Evolutionary conservation across 2,329 filamentous ascomycete genomes (phyloP).

Genomic region (Stemphylium beticola): DNA sequence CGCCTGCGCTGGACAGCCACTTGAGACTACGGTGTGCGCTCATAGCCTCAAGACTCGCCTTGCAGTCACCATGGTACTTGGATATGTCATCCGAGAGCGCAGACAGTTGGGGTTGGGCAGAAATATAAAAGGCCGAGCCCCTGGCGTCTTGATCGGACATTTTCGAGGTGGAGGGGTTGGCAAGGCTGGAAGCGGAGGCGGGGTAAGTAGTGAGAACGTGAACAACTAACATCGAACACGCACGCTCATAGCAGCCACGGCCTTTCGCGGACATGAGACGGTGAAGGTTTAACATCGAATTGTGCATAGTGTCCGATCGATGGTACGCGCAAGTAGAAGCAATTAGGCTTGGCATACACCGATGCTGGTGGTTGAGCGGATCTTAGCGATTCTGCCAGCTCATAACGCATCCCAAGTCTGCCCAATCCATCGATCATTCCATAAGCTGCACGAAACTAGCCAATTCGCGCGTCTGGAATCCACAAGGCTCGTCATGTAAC

Average conservation of each 20-base stretch:
- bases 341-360: constrained; percentile 17
- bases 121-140: not conserved
- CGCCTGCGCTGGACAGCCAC: not conserved
- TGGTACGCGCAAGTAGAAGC: constrained; percentile 3
- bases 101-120: not conserved
- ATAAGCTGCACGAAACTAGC: constrained; percentile 46
- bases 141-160: not conserved
- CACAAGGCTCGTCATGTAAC: constrained; percentile 46
- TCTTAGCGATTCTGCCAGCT: constrained; percentile 45
- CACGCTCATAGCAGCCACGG: not conserved
- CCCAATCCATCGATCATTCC: constrained; percentile 36
- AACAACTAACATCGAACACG: not conserved
- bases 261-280: constrained; percentile 1
- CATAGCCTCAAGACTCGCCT: not conserved
- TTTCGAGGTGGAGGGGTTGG: constrained; percentile 2
- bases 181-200: constrained; percentile 7
- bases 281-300: not conserved
- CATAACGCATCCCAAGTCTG: constrained; percentile 43
- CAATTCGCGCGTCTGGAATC: constrained; percentile 30
- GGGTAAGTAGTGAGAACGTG: constrained; percentile 6
- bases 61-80: not conserved
- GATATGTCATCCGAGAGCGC: not conserved
- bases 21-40: not conserved
- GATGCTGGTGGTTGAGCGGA: constrained; percentile 30
- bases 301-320: constrained; percentile 4